Evolutionary conservation across 805 yeast genomes (phyloP).

Genomic region (Kazachstania africana): DNA sequence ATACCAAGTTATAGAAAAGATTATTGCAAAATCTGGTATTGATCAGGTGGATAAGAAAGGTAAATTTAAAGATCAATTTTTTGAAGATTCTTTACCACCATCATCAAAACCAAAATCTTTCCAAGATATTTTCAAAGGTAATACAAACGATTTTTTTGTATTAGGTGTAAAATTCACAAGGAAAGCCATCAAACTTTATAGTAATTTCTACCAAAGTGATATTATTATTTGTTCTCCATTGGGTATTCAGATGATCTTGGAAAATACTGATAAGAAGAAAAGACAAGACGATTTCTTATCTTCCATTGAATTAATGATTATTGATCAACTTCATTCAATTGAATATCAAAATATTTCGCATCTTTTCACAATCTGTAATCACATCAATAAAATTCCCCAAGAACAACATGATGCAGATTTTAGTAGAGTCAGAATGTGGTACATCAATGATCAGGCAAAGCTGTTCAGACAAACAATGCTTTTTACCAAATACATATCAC

Average conservation of each 20-base stretch:
- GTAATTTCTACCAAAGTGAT: conserved; percentile 78
- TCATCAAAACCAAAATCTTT: conserved; percentile 73
- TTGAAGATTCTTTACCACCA: conserved; percentile 35
- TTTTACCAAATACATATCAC: conserved; percentile 67
- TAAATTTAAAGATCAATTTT: conserved; percentile 64
- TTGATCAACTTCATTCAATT: conserved; percentile 78
- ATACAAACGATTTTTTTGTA: conserved; percentile 83
- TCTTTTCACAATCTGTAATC: conserved; percentile 54
- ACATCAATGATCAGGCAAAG: conserved; percentile 69
- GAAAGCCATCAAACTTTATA: conserved; percentile 71
- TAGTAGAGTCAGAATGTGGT: conserved; percentile 85
- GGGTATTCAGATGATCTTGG: conserved; percentile 72
- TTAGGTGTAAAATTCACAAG: conserved; percentile 86
- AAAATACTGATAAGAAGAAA: conserved; percentile 43
- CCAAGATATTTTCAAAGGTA: conserved; percentile 69
- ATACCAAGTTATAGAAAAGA: conserved; percentile 48
- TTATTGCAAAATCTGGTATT: conserved; percentile 52
- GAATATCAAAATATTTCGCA: conserved; percentile 93
- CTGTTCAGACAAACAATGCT: conserved; percentile 67
- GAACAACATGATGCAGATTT: conserved; percentile 79
- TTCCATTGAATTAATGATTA: conserved; percentile 69
- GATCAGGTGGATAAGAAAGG: conserved; percentile 72
- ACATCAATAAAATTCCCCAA: conserved; percentile 66
- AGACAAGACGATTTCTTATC: conserved; percentile 73
- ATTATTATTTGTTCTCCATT: conserved; percentile 84